Base-by-base conservation (phyloP, 31 red algal species). In the Bonnemaisonia californica region DNA sequence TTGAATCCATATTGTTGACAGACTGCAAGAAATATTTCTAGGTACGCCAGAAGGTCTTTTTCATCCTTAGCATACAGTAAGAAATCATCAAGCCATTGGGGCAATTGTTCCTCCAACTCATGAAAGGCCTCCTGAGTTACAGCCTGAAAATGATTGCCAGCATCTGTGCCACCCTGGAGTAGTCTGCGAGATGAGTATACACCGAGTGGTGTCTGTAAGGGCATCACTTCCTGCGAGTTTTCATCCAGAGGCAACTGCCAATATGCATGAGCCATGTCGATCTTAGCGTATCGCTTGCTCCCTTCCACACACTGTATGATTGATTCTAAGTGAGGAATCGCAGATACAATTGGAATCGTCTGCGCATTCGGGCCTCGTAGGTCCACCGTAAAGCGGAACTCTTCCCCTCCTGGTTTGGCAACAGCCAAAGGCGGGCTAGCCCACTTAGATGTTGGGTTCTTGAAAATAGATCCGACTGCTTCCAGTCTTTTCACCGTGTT, bases 371-470 rank as follows among this genome's bases (percentile, higher is more conserved):
- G 45, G 27, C 24, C 4, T 48, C 62, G 57, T 3, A 81, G 30
- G 34, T 82, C 78, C 4, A 82, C 63, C 18, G 78, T 82, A 41
- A 82, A 82, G 31, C 62, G 64, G 11, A 54, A 57, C 32, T 66
- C 69, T 26, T 82, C 62, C 16, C 62, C 28, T 29, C 78, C 78
- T 21, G 78, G 60, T 40, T 82, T 70, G 2, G 65, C 48, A 3
- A 83, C 65, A 51, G 79, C 65, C 2, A 71, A 30, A 5, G 79
- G 56, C 13, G 37, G 79, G 18, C 64, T 3, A 2, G 79, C 79
- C 79, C 62, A 71, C 31, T 32, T 45, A 2, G 79, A 36, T 2
- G 4, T 4, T 38, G 36, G 38, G 62, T 83, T 83, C 41, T 58
- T 71, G 41, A 48, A 83, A 22, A 83, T 48, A 2, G 79, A 42